Evolutionary conservation across 2,329 filamentous ascomycete species (phyloP).

Genomic region (Aspergillus tamarii): DNA sequence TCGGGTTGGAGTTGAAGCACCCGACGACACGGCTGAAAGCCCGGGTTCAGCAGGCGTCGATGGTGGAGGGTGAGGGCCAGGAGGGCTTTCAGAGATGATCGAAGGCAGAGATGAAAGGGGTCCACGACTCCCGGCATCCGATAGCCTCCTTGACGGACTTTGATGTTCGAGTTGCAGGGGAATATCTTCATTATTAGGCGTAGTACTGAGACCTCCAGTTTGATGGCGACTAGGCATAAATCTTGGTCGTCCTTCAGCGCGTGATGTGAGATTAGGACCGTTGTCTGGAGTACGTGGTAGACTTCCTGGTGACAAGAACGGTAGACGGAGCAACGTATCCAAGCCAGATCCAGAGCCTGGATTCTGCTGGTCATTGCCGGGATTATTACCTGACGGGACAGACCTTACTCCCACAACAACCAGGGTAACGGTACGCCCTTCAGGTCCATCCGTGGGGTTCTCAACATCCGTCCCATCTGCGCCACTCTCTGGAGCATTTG

Average conservation of each 20-base stretch:
- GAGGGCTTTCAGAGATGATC: conserved; percentile 57
- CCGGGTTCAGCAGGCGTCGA: conserved; percentile 65
- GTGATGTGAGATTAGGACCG: conserved; percentile 55
- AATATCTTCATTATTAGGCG: conserved; percentile 55
- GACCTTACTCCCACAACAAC: conserved; percentile 72
- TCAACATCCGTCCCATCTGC: conserved; percentile 45
- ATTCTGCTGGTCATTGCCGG: conserved; percentile 48
- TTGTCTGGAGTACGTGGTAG: conserved; percentile 45
- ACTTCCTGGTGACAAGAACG: conserved; percentile 48
- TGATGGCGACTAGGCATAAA: conserved; percentile 58
- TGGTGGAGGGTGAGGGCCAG: conserved; percentile 63
- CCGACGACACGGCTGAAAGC: conserved; percentile 58
- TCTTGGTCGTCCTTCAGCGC: conserved; percentile 58
- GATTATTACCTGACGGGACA: conserved; percentile 58
- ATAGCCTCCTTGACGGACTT: conserved; percentile 34
- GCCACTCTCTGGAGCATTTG: conserved; percentile 28
- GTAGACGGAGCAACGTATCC: conserved; percentile 51
- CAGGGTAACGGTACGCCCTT: conserved; percentile 66
- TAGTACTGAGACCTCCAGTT: conserved; percentile 54
- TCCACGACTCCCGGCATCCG: conserved; percentile 34
- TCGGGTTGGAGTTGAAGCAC: conserved; percentile 53
- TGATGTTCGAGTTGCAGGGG: conserved; percentile 55
- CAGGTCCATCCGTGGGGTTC: conserved; percentile 44
- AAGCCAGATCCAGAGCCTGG: conserved; percentile 45
- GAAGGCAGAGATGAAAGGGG: conserved; percentile 44